Base-by-base conservation (phyloP, 176 grass and related monocot species). In the Aegilops bicornis region DNA sequence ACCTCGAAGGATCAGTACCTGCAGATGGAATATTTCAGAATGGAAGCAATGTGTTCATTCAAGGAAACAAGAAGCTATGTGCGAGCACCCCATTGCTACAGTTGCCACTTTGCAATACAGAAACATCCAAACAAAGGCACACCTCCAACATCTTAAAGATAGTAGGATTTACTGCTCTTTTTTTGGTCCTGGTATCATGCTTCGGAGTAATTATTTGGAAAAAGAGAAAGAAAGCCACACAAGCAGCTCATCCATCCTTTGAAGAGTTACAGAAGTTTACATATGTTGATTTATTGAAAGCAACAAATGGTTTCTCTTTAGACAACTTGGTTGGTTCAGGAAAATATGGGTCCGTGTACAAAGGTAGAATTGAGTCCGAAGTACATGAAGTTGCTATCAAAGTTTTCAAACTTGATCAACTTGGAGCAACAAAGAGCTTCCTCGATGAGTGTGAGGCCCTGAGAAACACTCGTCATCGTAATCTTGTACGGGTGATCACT, bases 371-470 rank as follows among this genome's bases (percentile, higher is more conserved):
- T 65, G 20, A 75, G 69, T 22, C 10, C 22, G 69, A 75, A 54
- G 40, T 25, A 81, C 29, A 75, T 22, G 43, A 4, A 48, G 40
- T 90, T 29, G 91, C 91, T 48, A 69, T 93, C 7, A 91, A 93
- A 15, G 86, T 93, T 56, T 78, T 93, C 43, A 72, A 91, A 31
- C 91, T 93, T 27, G 61, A 92, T 52, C 65, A 87, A 25, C 47
- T 31, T 33, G 84, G 64, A 70, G 84, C 60, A 20, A 37, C 64
- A 20, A 84, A 81, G 29, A 92, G 39, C 76, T 92, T 90, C 80
- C 29, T 72, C 39, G 9, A 58, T 52, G 91, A 94, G 73, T 94
- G 92, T 63, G 68, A 91, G 39, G 82, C 86, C n/a, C 42, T 94
- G 48, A 91, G 83, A 39, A 91, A 83, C 37, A 91, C 82, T 17